Percentiles rank a stretch among this genome's conserved stretches.
Conservation (phyloP, 352 stramenopile genomes). For the Globisporangium viniferum region DNA sequence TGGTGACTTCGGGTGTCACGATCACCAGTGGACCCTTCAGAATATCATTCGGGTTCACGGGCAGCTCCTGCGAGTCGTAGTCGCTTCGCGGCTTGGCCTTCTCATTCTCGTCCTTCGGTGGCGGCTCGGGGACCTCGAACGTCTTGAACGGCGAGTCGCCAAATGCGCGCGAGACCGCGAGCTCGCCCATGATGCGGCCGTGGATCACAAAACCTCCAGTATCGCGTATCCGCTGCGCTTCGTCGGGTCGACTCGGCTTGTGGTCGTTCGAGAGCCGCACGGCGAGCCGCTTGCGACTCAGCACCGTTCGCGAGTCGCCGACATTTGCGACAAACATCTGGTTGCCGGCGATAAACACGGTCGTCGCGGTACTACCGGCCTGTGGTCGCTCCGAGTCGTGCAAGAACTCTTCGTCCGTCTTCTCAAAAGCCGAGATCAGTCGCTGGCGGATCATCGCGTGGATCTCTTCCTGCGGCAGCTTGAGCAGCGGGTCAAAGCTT, state of each 20-base stretch:
- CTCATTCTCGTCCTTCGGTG: constrained; percentile 13
- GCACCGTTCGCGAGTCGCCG: constrained; percentile 93
- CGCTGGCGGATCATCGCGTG: constrained; percentile 52
- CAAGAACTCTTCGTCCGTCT: constrained; percentile 72
- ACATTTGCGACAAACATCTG: constrained; percentile 95
- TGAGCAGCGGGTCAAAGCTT: constrained; percentile 31
- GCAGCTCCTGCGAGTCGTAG: constrained; percentile 73
- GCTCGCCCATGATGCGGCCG: constrained; percentile 92
- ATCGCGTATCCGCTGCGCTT: constrained; percentile 93
- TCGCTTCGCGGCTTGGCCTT: constrained; percentile 57
- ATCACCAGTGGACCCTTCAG: constrained; percentile 83
- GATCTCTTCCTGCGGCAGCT: constrained; percentile 40
- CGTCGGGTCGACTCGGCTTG: constrained; percentile 92
- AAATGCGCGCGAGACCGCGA: constrained; percentile 80
- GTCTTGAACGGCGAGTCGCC: constrained; percentile 96
- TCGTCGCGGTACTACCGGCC: constrained; percentile 93
- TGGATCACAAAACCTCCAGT: constrained; percentile 90
- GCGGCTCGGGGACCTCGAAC: constrained; percentile 60
- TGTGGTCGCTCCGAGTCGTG: constrained; percentile 60
- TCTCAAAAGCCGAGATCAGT: constrained; percentile 56
- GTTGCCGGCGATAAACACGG: constrained; percentile 91
- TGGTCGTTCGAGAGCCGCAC: constrained; percentile 95
- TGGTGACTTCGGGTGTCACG: constrained; percentile 69
- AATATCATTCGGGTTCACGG: constrained; percentile 83
- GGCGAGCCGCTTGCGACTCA: constrained; percentile 86